Percentiles rank a stretch among this genome's conserved stretches.
Conservation (phyloP, 2,329 filamentous ascomycete species). For the Claviceps pusilla region DNA sequence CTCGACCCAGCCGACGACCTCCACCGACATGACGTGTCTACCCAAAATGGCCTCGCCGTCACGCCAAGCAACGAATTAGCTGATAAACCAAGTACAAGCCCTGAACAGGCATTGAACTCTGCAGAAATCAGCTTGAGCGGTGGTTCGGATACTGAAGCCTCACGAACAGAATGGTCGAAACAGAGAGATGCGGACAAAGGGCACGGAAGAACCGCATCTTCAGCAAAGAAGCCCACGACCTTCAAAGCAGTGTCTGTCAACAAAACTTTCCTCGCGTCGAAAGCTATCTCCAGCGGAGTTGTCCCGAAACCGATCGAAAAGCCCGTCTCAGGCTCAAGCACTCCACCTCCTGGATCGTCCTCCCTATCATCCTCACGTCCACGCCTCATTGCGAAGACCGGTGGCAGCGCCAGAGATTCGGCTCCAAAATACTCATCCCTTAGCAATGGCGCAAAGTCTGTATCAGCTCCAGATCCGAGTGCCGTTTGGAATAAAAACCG, state of each 20-base stretch:
- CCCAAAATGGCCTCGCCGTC: conserved; percentile 31
- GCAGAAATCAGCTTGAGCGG: conserved; percentile 56
- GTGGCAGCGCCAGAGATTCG: conserved; percentile 41
- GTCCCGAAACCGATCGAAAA: conserved; percentile 38
- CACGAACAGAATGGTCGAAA: conserved; percentile 40
- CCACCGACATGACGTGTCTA: conserved; percentile 26
- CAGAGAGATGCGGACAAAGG: conserved; percentile 41
- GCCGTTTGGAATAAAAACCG: conserved; percentile 83
- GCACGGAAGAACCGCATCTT: conserved; percentile 41
- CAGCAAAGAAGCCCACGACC: conserved; percentile 57
- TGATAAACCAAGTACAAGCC: conserved; percentile 41
- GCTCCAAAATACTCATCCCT: conserved; percentile 25
- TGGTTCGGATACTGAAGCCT: conserved; percentile 63
- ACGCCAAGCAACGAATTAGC: conserved; percentile 35
- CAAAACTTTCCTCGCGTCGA: conserved; percentile 67
- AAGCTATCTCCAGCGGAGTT: conserved; percentile 32
- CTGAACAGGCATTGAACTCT: conserved; percentile 46
- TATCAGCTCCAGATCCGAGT: conserved; percentile 51
- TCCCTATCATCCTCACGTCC: conserved; percentile 44
- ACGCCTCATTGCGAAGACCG: conserved; percentile 62
- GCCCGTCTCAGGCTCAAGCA: conserved; percentile 29
- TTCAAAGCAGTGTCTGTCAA: conserved; percentile 82
- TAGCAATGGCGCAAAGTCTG: conserved; percentile 43
- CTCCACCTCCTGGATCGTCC: conserved; percentile 30
- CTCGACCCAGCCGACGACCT: conserved; percentile 28